Evolutionary conservation across 192 early-diverging fungal species (phyloP), one percentile per base, ranked within the genome.

Genomic region (Backusella circina): DNA sequence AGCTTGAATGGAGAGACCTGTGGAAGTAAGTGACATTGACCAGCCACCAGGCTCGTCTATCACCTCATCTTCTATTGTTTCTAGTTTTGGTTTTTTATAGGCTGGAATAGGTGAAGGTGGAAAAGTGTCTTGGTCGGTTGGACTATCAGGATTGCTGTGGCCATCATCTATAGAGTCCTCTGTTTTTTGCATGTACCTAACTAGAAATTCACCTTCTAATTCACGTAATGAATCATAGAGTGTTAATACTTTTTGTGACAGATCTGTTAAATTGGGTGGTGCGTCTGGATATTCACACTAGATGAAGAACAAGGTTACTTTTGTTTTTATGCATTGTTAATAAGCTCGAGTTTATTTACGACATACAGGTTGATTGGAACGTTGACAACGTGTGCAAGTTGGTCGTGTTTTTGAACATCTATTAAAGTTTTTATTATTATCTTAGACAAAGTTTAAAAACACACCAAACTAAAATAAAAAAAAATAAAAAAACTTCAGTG

Each of bases 211-310:
- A 16, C 79, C 79, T 54, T 81, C 79, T 13, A 81, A 50, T 32
- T 81, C 67, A 26, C 67, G 65, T 5, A 81, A 35, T 7, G 79
- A 71, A 23, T 77, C 79, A 50, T 81, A 81, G 66, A 81, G 68
- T 5, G 41, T 41, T 18, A 81, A 32, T n/a, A 81, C 79, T 57
- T 76, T 81, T 35, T 81, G 71, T 2, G 79, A 81, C 18, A 81
- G 37, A 54, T 81, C 72, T 30, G 75, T 77, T 15, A 81, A 30
- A 38, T 76, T 81, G 5, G 75, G 79, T 57, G 79, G 79, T 30
- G 79, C 79, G 70, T 81, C 79, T 36, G 79, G 79, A 50, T 81
- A 81, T 65, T 77, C 79, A 77, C 79, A 81, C 79, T 81, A 73
- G 16, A 39, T 21, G 13, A 30, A 66, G 44, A 50, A 30, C 31